Evolutionary conservation across 306 rosid species (phyloP), one percentile per base, ranked within the genome.

Genomic region (Mimosa pudica): DNA sequence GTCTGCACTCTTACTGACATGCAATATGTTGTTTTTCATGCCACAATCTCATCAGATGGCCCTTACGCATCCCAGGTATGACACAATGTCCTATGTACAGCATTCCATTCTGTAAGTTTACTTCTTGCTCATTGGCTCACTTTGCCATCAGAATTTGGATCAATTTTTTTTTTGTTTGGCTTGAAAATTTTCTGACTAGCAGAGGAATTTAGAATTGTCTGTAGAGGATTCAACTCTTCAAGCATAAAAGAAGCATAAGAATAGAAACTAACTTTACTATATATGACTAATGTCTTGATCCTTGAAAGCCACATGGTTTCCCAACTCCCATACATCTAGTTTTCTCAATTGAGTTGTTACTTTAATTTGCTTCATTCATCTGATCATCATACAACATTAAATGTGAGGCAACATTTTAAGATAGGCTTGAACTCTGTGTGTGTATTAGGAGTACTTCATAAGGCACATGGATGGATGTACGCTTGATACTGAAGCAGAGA

Each of bases 1-100:
- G 97, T 91, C 46, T 93, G 92, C 89, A 91, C 97, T 36, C 90
- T 88, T 80, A 91, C 94, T 35, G 98, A 93, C 70, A 93, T 93
- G 97, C 88, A 93, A 20, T 93, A 89, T 81, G 94, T 91, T 77
- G 97, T 90, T 85, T 89, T 91, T 83, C 98, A 93, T 74, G 98
- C 97, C 32, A 73, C 87, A 55, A 84, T 92, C 46, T 88, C 93
- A 4, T 89, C 97, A 0, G 90, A 92, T 76, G 87, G 87, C 36
- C 92, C 93, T 20, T 86, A 89, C 65, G 95, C 96, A 60, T 85
- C 96, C 36, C 96, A 90, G 90, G 97, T 89, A 76, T 60, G 17
- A 11, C n/a, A 16, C 30, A 51, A 8, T 45, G 42, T 66, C 30
- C 41, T 45, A 9, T 55, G 13, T 55, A 45, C 5, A 9, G 12